Evolutionary conservation across 768 basidiomycete species (phyloP).

Genomic region (Mycena floridula): DNA sequence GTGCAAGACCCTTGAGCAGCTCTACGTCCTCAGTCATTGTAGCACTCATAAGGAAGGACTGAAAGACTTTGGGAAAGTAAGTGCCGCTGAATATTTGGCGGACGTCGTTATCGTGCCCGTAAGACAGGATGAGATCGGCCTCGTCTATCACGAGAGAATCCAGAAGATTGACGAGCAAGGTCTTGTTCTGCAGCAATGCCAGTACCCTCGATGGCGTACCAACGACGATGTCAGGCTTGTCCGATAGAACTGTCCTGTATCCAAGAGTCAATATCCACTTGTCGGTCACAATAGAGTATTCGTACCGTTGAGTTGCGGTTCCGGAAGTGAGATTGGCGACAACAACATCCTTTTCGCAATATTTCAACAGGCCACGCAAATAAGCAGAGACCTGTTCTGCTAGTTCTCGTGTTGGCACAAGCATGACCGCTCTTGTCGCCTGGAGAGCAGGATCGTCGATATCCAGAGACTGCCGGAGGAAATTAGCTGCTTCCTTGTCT

Average conservation of each 20-base stretch:
- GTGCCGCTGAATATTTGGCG: slow-evolving; percentile 57
- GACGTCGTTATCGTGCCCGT: slow-evolving; percentile 91
- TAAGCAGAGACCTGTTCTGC: slow-evolving; percentile 83
- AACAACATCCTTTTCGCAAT: slow-evolving; percentile 73
- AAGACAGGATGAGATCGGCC: slow-evolving; percentile 94
- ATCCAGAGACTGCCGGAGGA: slow-evolving; percentile 28
- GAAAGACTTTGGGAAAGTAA: slow-evolving; percentile 76
- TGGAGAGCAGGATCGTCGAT: slow-evolving; percentile 35
- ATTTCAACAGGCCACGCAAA: slow-evolving; percentile 56
- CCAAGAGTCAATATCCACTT: slow-evolving; percentile 1
- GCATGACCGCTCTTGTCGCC: slow-evolving; percentile 67
- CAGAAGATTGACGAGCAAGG: slow-evolving; percentile 57
- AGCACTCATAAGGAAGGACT: slow-evolving; percentile 94
- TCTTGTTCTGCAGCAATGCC: slow-evolving; percentile 65
- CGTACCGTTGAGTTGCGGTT: slow-evolving; percentile 62
- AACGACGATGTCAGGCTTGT: slow-evolving; percentile 75
- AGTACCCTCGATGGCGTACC: slow-evolving; percentile 73
- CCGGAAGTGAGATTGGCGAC: slow-evolving; percentile 76
- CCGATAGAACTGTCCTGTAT: slow-evolving; percentile 35
- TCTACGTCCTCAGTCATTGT: slow-evolving; percentile 97
- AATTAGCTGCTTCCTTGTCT: background rate
- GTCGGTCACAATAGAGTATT: slow-evolving; percentile 6
- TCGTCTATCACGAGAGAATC: slow-evolving; percentile 95
- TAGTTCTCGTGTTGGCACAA: slow-evolving; percentile 90
- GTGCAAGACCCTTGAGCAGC: slow-evolving; percentile 76